These are phyloP conservation scores for Solanum hybrid DNA, from an alignment of 305 asterid species.

Conservation along the genomic window DNA sequence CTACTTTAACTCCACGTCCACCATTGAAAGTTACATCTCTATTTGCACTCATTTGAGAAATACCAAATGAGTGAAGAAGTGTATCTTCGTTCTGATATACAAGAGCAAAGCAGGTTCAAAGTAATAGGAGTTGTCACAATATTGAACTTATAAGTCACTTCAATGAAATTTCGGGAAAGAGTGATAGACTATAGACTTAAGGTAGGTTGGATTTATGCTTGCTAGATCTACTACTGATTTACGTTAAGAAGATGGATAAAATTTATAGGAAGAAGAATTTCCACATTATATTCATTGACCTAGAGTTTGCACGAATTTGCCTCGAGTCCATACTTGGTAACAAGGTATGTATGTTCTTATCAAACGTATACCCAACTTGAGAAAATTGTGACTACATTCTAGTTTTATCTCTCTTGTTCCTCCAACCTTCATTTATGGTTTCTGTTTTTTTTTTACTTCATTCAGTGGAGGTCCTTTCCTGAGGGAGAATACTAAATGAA, in stretches of 20 bases:
- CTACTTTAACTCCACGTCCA: neutral
- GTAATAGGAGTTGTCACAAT: neutral
- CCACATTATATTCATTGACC: neutral
- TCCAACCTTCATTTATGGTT: neutral
- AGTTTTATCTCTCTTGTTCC: neutral
- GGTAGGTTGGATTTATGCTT: neutral
- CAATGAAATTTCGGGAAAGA: neutral
- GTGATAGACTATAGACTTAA: neutral
- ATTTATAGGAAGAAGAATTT: neutral
- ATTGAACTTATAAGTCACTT: neutral
- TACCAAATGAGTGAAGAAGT: neutral
- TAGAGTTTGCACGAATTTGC: neutral
- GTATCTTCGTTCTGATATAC: neutral
- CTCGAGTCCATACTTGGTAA: neutral
- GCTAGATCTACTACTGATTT: neutral
- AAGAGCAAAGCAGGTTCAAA: neutral
- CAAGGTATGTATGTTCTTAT: neutral
- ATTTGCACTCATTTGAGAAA: neutral
- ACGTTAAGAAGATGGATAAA: neutral
- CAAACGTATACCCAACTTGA: neutral
- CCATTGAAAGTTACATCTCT: neutral
- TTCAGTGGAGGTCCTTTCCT: neutral
- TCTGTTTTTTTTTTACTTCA: neutral
- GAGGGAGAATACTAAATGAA: neutral
- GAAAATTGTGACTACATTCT: neutral